These are phyloP conservation scores for Alloascoidea africana DNA, from an alignment of 805 yeast species.

Conservation along the genomic window DNA sequence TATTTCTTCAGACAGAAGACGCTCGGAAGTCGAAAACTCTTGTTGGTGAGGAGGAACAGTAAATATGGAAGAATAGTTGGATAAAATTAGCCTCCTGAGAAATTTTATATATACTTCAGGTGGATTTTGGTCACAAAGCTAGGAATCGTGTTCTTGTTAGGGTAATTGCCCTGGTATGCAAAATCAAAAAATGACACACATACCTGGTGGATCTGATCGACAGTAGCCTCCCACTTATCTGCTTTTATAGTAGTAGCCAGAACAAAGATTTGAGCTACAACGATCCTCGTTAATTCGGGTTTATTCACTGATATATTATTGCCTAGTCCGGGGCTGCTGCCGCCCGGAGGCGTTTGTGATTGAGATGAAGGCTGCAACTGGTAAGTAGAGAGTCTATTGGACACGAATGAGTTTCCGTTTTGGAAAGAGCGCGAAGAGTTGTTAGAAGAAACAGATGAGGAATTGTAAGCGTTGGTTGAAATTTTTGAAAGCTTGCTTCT, in stretches of 20 bases:
- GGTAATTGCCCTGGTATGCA: neutral
- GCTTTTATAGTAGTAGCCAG: conserved; percentile 28
- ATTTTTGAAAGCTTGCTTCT: no score
- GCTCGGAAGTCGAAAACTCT: conserved; percentile 12
- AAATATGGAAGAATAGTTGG: conserved; percentile 11
- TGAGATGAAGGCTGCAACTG: neutral
- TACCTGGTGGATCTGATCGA: conserved; percentile 28
- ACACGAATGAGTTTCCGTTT: no score
- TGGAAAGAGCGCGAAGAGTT: no score
- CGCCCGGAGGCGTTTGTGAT: conserved; percentile 1
- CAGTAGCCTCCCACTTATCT: conserved; percentile 23
- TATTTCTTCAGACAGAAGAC: conserved; percentile 9
- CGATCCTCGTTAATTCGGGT: conserved; percentile 16
- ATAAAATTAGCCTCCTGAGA: conserved; percentile 17
- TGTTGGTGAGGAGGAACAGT: conserved; percentile 10
- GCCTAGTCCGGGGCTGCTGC: conserved; percentile 1
- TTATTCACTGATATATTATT: neutral
- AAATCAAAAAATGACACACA: conserved; percentile 3
- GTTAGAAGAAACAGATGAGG: no score
- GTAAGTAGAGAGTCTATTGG: no score
- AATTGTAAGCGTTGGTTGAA: no score
- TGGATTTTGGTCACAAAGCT: conserved; percentile 22
- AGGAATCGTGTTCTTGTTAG: neutral
- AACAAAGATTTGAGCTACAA: conserved; percentile 37
- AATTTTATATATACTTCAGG: conserved; percentile 20